Evolutionary conservation across 169 alveolate genomes (phyloP).

Genomic region (Blepharisma undulans): DNA sequence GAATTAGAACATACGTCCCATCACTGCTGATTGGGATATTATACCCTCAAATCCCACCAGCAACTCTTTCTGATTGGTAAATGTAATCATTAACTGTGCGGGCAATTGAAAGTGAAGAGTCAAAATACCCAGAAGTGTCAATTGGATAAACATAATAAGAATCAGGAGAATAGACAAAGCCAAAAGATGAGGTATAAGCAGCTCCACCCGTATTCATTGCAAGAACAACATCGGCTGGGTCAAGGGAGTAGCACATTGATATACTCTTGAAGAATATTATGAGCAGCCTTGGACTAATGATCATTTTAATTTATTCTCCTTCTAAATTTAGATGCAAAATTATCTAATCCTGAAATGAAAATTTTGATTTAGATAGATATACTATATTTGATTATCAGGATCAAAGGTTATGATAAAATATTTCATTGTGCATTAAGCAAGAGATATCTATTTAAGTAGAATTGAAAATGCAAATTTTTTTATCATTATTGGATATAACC

Average conservation of each 20-base stretch:
- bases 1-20: background rate
- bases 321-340: background rate
- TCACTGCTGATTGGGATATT: background rate
- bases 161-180: background rate
- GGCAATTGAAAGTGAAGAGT: background rate
- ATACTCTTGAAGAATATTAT: too few species aligned
- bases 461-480: too few species aligned
- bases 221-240: background rate
- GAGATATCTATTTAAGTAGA: too few species aligned
- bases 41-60: background rate
- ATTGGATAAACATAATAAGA: too few species aligned
- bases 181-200: background rate
- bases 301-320: background rate
- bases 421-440: too few species aligned
- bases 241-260: background rate
- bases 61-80: background rate
- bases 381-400: too few species aligned
- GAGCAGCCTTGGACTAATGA: background rate
- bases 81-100: background rate
- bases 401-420: too few species aligned
- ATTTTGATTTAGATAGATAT: too few species aligned
- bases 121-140: too few species aligned
- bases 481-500: too few species aligned
- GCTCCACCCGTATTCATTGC: background rate
- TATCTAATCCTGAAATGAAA: too few species aligned